Base-by-base conservation (phyloP, 2,329 filamentous ascomycete genomes). In the Penicillium concentricum region DNA sequence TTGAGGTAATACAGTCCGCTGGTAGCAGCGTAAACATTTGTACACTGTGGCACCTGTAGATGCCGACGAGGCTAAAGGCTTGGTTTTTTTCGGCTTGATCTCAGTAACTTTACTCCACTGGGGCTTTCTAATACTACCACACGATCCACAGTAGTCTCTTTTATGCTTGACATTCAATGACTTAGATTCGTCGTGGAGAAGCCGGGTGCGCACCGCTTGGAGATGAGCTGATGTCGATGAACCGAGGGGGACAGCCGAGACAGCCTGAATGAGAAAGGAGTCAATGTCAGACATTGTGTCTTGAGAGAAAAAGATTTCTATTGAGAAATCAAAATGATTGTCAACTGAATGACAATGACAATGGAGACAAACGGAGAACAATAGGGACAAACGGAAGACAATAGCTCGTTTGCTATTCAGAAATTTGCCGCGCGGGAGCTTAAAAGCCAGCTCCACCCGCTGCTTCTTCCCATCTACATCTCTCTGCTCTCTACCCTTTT, bases 141-240 rank as follows among this genome's bases (percentile, higher is more conserved):
- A 79, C 12, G 72, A 71, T 37, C 67, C 68, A 60, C 77, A 79
- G 43, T 68, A 68, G 28, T 66, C 59, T 51, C 69, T 70, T 24
- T 72, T 66, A 26, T 74, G 72, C 5, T 62, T 67, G 44, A 55
- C 52, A 42, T 68, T 72, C 22, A 77, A 58, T 15, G 69, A 51
- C 51, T 69, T 76, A 10, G 58, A 67, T 37, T 75, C 67, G 12
- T 75, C 66, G 45, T 67, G 67, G 24, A 74, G 63, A 49, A 76
- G 67, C 20, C 59, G 66, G 55, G 74, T 74, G 65, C 76, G 74
- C n/a, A 68, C 64, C 15, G 60, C 62, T 61, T 75, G 64, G 30
- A 79, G 65, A 69, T 78, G 66, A 15, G 74, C 69, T 2, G 77
- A 69, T n/a, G 75, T 78, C 13, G 76, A 76, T 18, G 73, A 71